Evolutionary conservation across 495 filamentous ascomycete species (phyloP).

Genomic region (Penicillium soppii): DNA sequence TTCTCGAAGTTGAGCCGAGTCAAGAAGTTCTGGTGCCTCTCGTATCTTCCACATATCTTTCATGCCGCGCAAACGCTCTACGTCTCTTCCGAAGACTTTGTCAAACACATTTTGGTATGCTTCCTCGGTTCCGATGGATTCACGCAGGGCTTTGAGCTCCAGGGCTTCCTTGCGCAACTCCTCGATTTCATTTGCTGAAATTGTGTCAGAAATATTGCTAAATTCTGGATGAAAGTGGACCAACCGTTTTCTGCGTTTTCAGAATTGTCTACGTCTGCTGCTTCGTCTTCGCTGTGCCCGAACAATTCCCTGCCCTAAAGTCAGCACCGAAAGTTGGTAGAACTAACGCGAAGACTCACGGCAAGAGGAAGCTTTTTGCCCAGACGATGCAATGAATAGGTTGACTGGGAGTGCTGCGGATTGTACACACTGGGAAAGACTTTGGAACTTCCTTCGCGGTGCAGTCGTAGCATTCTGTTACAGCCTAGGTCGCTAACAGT

Average conservation of each 20-base stretch:
- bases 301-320: conserved; percentile 69
- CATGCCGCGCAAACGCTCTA: conserved; percentile 80
- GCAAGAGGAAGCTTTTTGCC: conserved; percentile 94
- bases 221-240: conserved; percentile 6
- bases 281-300: conserved; percentile 82
- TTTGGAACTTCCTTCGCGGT: conserved; percentile 84
- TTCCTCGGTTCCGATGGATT: conserved; percentile 77
- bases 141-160: conserved; percentile 76
- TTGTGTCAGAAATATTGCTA: conserved; percentile 18
- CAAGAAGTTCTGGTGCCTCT: conserved; percentile 68
- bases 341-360: conserved; percentile 40
- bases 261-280: conserved; percentile 66
- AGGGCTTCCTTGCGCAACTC: conserved; percentile 80
- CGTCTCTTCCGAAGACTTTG: conserved; percentile 89
- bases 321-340: not conserved
- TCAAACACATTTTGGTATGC: conserved; percentile 82
- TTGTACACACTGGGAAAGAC: conserved; percentile 92
- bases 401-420: conserved; percentile 89
- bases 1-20: conserved; percentile 57
- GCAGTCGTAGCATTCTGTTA: conserved; percentile 97
- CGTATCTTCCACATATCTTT: conserved; percentile 95
- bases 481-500: conserved; percentile 50
- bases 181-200: conserved; percentile 74
- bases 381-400: conserved; percentile 99
- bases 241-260: conserved; percentile 78